phyloP scores from a whole-genome alignment of 176 grass and related monocot genomes.

The Zea luxurians region DNA sequence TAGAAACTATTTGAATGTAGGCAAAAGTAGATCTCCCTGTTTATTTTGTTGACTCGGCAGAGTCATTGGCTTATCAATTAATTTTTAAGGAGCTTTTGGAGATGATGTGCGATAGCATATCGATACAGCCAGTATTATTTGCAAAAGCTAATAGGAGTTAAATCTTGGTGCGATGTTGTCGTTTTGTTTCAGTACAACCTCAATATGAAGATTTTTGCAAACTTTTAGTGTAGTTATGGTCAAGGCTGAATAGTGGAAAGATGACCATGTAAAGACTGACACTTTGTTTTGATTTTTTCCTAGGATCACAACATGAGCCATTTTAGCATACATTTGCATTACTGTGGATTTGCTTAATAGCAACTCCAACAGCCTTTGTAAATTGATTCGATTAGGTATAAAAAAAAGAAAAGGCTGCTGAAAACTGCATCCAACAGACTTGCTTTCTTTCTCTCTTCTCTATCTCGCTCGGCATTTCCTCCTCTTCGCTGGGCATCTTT shows the following conservation, averaged over 20 bases:
- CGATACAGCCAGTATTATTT: neutral
- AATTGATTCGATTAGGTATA: too few relatives aligned
- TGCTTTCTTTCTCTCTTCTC: too few relatives aligned
- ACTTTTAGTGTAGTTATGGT: conserved; percentile 14
- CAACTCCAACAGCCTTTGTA: too few relatives aligned
- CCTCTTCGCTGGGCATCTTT: too few relatives aligned
- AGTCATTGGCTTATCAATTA: neutral
- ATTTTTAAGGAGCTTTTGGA: neutral
- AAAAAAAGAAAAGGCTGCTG: too few relatives aligned
- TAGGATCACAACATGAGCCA: neutral
- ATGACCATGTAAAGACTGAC: neutral
- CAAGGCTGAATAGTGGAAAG: conserved; percentile 16
- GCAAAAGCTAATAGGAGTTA: neutral
- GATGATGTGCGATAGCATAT: neutral
- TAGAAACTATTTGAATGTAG: neutral
- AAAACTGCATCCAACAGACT: too few relatives aligned
- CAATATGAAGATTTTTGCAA: neutral
- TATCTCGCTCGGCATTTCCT: too few relatives aligned
- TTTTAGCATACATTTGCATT: neutral
- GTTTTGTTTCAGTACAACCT: neutral
- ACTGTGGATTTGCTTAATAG: neutral
- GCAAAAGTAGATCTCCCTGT: neutral
- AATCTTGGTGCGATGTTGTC: conserved; percentile 11
- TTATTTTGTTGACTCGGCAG: neutral
- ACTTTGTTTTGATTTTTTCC: neutral